phyloP scores from a whole-genome alignment of 345 rosid species.

The Eucalyptus coolabah region DNA sequence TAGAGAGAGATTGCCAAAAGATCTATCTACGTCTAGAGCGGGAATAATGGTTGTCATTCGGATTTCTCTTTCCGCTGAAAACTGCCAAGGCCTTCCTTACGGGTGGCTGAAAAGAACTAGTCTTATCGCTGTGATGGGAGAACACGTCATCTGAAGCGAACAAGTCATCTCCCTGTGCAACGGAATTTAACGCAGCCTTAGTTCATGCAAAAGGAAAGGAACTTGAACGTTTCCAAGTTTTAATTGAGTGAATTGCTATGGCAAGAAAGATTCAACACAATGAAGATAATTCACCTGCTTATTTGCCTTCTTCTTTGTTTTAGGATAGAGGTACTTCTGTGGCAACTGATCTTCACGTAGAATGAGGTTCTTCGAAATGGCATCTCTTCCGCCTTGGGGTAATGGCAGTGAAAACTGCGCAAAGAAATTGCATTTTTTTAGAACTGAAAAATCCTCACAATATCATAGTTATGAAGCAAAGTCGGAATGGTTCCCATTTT shows the following conservation, averaged over 20 bases:
- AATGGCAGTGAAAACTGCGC: slow-evolving; percentile 74
- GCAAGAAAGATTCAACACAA: not conserved
- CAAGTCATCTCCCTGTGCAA: slow-evolving; percentile 54
- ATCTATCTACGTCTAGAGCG: slow-evolving; percentile 35
- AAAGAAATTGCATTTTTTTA: not conserved
- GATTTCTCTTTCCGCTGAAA: slow-evolving; percentile 87
- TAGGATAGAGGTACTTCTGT: slow-evolving; percentile 72
- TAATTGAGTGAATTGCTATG: not conserved
- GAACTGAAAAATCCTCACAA: not conserved
- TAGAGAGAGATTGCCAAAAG: not conserved
- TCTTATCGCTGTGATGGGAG: slow-evolving; percentile 46
- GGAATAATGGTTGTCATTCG: slow-evolving; percentile 89
- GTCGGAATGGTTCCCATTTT: not conserved
- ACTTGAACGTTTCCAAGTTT: not conserved
- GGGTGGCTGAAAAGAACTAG: slow-evolving; percentile 65
- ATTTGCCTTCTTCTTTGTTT: slow-evolving; percentile 62
- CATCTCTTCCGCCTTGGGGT: slow-evolving; percentile 94
- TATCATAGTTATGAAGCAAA: not conserved
- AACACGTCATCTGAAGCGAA: slow-evolving; percentile 43
- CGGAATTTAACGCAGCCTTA: not conserved
- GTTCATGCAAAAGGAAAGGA: not conserved
- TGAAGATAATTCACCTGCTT: slow-evolving; percentile 28
- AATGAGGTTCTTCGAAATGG: slow-evolving; percentile 63
- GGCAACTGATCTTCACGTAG: slow-evolving; percentile 96
- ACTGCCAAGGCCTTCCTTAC: slow-evolving; percentile 74